phyloP scores from a whole-genome alignment of 768 basidiomycete species.

The Artomyces pyxidatus region DNA sequence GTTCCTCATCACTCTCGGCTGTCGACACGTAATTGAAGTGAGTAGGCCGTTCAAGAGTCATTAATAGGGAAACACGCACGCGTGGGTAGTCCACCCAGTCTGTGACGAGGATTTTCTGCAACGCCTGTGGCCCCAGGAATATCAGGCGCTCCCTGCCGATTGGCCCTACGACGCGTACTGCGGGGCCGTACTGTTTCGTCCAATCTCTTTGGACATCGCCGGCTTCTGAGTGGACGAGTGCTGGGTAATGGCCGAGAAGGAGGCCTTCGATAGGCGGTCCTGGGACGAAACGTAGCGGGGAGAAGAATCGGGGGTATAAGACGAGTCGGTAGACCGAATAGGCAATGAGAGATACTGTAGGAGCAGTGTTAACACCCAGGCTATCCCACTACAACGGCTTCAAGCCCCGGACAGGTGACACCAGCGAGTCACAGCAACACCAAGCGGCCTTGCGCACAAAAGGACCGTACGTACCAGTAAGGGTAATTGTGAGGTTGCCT shows the following conservation, averaged over 20 bases:
- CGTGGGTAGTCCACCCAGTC: constrained; percentile 41
- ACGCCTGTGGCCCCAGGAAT: constrained; percentile 35
- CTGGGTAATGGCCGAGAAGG: constrained; percentile 30
- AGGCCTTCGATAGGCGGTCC: constrained; percentile 28
- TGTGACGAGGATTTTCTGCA: constrained; percentile 36
- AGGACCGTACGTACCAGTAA: no score
- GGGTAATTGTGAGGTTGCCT: no score
- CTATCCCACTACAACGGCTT: no score
- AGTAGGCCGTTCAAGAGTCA: neutral
- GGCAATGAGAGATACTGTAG: neutral
- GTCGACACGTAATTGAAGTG: neutral
- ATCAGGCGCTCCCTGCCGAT: constrained; percentile 39
- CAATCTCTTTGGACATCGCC: constrained; percentile 23
- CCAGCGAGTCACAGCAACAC: no score
- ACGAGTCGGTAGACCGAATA: neutral
- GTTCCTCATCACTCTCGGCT: constrained; percentile 38
- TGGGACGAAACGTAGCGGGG: constrained; percentile 32
- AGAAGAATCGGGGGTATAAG: constrained; percentile 16
- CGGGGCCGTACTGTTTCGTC: constrained; percentile 28
- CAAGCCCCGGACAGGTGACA: no score
- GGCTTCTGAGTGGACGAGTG: constrained; percentile 31
- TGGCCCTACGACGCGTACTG: constrained; percentile 37
- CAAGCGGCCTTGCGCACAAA: no score
- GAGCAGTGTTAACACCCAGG: no score
- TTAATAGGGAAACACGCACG: neutral